Evolutionary conservation across 345 rosid genomes (phyloP), one percentile per base, ranked within the genome.

Genomic region (Mallotus nudiflorus): DNA sequence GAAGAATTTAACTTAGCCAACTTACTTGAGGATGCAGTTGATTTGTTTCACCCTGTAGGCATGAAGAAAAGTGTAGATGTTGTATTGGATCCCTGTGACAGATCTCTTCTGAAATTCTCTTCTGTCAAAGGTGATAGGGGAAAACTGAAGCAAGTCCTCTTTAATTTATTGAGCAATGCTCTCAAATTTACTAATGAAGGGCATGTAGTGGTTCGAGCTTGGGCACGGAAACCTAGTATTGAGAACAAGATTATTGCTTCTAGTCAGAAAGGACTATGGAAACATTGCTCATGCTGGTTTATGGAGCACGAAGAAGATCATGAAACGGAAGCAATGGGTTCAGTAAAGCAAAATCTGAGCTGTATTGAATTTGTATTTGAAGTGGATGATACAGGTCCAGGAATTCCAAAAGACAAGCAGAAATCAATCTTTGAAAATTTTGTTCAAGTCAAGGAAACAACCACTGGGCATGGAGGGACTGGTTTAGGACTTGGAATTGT

Each of bases 401-500:
- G 98, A 33, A 91, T 91, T 50, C 96, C 96, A 0, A 75, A 54
- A 67, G 97, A 93, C 67, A 82, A 83, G 80, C 77, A 74, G 50
- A 77, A 85, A 59, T 83, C 85, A 0, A 92, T 91, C 35, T 93
- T 91, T 72, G 96, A 93, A 55, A 89, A 86, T 71, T 91, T 82
- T 75, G 89, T 89, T 53, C 98, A 93, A 58, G 93, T 89, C 48
- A 86, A 85, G 69, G 98, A 89, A 74, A 82, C 90, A 48, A 82
- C 83, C 51, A 77, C 51, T 24, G 89, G 88, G 52, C 78, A 76
- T 53, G 85, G 80, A 74, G 98, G 93, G 60, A 93, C 96, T 9
- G 97, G 98, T 42, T 69, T 93, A 74, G 98, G 97, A 22, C 96
- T 89, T 16, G 96, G 96, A 9, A 93, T 93, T 62, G 98, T 93